These are phyloP conservation scores for Datura wrightii DNA, from an alignment of 257 asterid genomes.

Conservation along the genomic window DNA sequence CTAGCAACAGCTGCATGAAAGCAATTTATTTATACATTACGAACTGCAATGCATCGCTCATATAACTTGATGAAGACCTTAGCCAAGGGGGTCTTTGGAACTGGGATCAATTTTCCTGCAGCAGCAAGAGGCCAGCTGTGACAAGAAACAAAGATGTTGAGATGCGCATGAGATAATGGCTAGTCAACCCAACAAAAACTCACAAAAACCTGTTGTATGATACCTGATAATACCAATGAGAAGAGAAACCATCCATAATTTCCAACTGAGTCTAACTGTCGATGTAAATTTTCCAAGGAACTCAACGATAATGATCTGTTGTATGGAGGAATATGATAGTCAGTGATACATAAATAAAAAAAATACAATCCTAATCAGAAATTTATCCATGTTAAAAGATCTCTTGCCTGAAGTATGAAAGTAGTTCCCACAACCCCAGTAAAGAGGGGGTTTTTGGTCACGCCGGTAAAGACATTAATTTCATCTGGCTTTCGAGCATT, in stretches of 20 bases:
- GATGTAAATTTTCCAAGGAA: conserved; percentile 80
- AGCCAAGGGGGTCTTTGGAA: conserved; percentile 84
- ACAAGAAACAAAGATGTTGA: conserved; percentile 29
- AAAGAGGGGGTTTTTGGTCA: conserved; percentile 83
- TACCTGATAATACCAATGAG: conserved; percentile 75
- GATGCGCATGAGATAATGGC: neutral
- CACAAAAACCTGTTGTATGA: neutral
- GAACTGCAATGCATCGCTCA: conserved; percentile 66
- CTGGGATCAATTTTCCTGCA: conserved; percentile 80
- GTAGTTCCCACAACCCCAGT: conserved; percentile 80
- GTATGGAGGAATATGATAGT: conserved; percentile 33
- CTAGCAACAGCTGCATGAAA: neutral
- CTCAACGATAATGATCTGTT: conserved; percentile 72
- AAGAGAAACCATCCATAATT: conserved; percentile 74
- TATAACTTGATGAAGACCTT: conserved; percentile 77
- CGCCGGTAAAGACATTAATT: conserved; percentile 75
- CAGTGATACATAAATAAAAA: neutral
- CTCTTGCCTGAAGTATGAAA: conserved; percentile 68
- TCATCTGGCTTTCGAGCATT: conserved; percentile 92
- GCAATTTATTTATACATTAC: conserved; percentile 38
- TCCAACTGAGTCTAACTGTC: conserved; percentile 57
- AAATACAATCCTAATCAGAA: neutral
- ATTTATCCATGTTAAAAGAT: conserved; percentile 21
- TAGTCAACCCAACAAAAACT: neutral
- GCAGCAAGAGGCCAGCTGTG: conserved; percentile 95